phyloP scores from a whole-genome alignment of 352 stramenopile species.

The Pythium rhizo-oryzae region DNA sequence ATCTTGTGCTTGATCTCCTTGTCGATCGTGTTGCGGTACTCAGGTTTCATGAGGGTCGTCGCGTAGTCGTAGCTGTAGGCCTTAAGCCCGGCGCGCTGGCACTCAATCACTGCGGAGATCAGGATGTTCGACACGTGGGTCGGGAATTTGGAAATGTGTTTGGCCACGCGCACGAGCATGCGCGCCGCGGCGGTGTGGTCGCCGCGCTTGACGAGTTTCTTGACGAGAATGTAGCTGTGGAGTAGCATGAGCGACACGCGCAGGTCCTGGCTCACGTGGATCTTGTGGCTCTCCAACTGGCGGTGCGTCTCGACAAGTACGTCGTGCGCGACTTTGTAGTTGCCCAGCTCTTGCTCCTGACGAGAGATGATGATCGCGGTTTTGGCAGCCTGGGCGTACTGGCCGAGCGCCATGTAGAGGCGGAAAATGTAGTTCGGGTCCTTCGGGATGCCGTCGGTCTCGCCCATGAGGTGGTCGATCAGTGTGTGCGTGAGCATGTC shows the following conservation, averaged over 20 bases:
- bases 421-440: slow-evolving; percentile 96
- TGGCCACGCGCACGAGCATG: slow-evolving; percentile 90
- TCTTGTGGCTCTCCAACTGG: slow-evolving; percentile 83
- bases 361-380: slow-evolving; percentile 94
- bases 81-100: slow-evolving; percentile 90
- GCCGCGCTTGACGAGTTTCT: slow-evolving; percentile 89
- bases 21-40: slow-evolving; percentile 88
- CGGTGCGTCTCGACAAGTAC: slow-evolving; percentile 92
- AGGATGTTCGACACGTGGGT: slow-evolving; percentile 91
- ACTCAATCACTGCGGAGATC: slow-evolving; percentile 95
- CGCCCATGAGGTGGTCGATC: slow-evolving; percentile 96
- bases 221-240: slow-evolving; percentile 94
- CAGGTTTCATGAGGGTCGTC: slow-evolving; percentile 88
- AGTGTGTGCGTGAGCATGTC: slow-evolving; percentile 95
- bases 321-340: slow-evolving; percentile 92
- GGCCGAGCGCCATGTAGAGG: slow-evolving; percentile 94
- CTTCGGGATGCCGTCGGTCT: slow-evolving; percentile 93
- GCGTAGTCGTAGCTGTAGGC: slow-evolving; percentile 93
- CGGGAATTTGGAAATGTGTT: slow-evolving; percentile 93
- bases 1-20: slow-evolving; percentile 94
- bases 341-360: slow-evolving; percentile 93
- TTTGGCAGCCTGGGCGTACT: slow-evolving; percentile 93
- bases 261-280: slow-evolving; percentile 90
- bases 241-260: slow-evolving; percentile 87
- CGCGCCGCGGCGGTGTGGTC: slow-evolving; percentile 87